These are phyloP conservation scores for Colletotrichum aenigma DNA, from an alignment of 2,329 filamentous ascomycete species.

Conservation along the genomic window DNA sequence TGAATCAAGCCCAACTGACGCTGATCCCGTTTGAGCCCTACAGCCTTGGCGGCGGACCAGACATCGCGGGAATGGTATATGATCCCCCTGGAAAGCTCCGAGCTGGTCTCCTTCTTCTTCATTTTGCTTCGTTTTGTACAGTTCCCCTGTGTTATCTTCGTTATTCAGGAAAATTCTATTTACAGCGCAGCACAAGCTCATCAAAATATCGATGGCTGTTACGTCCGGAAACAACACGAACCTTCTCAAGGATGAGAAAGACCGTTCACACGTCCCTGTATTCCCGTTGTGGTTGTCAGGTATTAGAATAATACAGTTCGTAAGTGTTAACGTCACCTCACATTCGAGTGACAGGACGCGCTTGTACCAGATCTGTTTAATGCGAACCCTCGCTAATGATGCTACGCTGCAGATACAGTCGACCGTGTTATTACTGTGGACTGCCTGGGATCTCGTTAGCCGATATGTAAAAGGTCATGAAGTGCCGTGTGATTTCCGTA, in stretches of 20 bases:
- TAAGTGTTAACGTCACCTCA: neutral
- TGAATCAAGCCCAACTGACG: neutral
- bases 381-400: neutral
- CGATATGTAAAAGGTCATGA: neutral
- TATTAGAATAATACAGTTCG: neutral
- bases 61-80: neutral
- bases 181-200: neutral
- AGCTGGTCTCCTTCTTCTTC: fast-evolving
- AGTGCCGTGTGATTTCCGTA: neutral
- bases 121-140: neutral
- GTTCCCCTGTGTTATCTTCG: neutral
- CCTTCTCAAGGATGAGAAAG: neutral
- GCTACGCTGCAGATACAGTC: neutral
- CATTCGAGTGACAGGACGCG: neutral
- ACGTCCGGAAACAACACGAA: neutral
- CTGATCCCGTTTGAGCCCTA: neutral
- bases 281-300: neutral
- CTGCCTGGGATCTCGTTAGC: neutral
- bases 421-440: neutral
- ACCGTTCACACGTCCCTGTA: neutral
- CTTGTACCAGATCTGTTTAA: neutral
- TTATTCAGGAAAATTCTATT: neutral
- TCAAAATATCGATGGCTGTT: neutral
- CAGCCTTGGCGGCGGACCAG: neutral
- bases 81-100: neutral